These are phyloP conservation scores for Emmonsia crescens DNA, from an alignment of 2,329 filamentous ascomycete genomes.

Conservation along the genomic window DNA sequence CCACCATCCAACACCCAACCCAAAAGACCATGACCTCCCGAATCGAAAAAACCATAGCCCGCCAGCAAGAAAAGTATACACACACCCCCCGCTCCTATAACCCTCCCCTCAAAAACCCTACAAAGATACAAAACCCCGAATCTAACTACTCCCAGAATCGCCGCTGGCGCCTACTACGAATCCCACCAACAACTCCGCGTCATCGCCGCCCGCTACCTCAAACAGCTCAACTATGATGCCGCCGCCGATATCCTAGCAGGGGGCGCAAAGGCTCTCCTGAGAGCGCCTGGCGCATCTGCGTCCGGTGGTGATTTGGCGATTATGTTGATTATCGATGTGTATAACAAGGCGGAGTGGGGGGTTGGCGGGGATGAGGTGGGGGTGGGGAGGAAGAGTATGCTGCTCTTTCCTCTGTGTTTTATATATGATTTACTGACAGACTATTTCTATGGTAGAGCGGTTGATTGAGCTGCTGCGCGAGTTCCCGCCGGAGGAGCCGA, in stretches of 20 bases:
- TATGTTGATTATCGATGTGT: slow-evolving; percentile 79
- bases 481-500: slow-evolving; percentile 76
- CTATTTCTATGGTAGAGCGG: slow-evolving; percentile 33
- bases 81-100: neutral
- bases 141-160: slow-evolving; percentile 49
- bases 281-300: slow-evolving; percentile 72
- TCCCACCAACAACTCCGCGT: slow-evolving; percentile 97
- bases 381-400: slow-evolving; percentile 50
- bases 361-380: slow-evolving; percentile 51
- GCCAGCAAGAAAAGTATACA: slow-evolving; percentile 64
- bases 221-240: slow-evolving; percentile 69
- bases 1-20: neutral
- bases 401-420: neutral
- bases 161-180: slow-evolving; percentile 91
- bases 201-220: slow-evolving; percentile 86
- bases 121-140: neutral
- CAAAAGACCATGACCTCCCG: slow-evolving; percentile 27
- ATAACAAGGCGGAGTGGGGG: slow-evolving; percentile 72
- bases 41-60: slow-evolving; percentile 60
- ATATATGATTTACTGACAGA: neutral
- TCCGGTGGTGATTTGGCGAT: slow-evolving; percentile 84
- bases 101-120: neutral
- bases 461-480: slow-evolving; percentile 68
- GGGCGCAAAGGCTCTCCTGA: slow-evolving; percentile 71
- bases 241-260: slow-evolving; percentile 79